These are phyloP conservation scores for Elongisporangium anandrum DNA, from an alignment of 352 stramenopile species.

Conservation along the genomic window DNA sequence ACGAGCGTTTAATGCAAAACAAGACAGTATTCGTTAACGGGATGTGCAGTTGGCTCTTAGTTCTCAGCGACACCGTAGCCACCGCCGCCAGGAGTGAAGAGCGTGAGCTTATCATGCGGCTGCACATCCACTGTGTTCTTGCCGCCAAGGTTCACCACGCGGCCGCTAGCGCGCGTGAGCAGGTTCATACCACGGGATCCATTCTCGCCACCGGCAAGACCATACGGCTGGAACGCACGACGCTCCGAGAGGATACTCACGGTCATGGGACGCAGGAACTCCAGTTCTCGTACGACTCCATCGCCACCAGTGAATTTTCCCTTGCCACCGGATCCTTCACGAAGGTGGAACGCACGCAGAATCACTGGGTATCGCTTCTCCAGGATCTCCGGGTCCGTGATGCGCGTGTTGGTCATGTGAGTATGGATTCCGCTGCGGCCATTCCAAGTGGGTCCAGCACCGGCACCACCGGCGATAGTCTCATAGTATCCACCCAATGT, in stretches of 20 bases:
- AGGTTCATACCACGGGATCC: constrained; percentile 93
- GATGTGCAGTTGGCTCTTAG: constrained; percentile 5
- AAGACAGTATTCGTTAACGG: not conserved
- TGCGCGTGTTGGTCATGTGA: constrained; percentile 99
- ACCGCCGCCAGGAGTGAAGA: constrained; percentile 95
- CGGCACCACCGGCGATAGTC: constrained; percentile 97
- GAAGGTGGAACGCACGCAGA: constrained; percentile 81
- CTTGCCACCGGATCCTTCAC: constrained; percentile 85
- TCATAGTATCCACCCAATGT: constrained; percentile 97
- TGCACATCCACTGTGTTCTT: constrained; percentile 95
- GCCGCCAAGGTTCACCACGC: constrained; percentile 76
- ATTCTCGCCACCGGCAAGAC: constrained; percentile 89
- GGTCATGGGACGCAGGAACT: constrained; percentile 93
- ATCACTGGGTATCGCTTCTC: constrained; percentile 95
- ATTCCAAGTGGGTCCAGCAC: constrained; percentile 95
- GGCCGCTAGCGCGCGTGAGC: constrained; percentile 65
- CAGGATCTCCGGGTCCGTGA: constrained; percentile 99
- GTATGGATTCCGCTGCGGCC: constrained; percentile 97
- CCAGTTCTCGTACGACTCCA: constrained; percentile 94
- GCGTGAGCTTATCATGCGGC: constrained; percentile 92
- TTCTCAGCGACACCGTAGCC: constrained; percentile 76
- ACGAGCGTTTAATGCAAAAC: constrained; percentile 3
- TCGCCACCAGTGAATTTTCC: constrained; percentile 92
- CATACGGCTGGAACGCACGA: constrained; percentile 94
- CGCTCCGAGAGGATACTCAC: constrained; percentile 98